These are phyloP conservation scores for Xylariomycetidae sp. DNA, from an alignment of 2,329 filamentous ascomycete species.

Conservation along the genomic window DNA sequence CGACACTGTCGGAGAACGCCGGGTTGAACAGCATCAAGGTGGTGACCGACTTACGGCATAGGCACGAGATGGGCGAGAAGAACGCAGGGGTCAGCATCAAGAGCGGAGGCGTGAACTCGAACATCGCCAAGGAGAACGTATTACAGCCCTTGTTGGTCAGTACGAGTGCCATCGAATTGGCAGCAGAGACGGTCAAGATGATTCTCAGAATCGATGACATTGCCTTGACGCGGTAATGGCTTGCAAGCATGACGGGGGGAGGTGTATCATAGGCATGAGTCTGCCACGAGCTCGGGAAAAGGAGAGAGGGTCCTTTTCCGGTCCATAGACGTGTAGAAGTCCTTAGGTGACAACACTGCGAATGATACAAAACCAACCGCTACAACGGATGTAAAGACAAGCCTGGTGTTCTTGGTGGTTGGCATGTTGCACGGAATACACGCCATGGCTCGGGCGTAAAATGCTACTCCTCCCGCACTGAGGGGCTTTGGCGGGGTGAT, in stretches of 20 bases:
- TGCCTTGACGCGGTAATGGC: conserved; percentile 51
- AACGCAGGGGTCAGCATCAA: conserved; percentile 98
- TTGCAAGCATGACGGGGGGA: conserved; percentile 7
- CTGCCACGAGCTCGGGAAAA: no score
- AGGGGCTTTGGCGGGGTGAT: no score
- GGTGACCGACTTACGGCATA: conserved; percentile 88
- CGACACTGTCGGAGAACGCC: conserved; percentile 93
- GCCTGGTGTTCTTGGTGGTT: no score
- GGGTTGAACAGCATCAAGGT: conserved; percentile 98
- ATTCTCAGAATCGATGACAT: conserved; percentile 64
- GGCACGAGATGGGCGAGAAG: conserved; percentile 90
- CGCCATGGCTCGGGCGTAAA: no score
- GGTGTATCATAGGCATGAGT: conserved; percentile 13
- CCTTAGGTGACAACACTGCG: no score
- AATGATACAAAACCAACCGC: no score
- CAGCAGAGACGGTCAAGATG: conserved; percentile 98
- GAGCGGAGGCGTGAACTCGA: conserved; percentile 91
- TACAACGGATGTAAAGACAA: no score
- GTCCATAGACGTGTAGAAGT: no score
- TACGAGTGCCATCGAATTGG: conserved; percentile 94
- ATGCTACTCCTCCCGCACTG: no score
- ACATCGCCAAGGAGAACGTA: conserved; percentile 95
- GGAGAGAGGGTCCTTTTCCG: no score
- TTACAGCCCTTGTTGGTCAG: conserved; percentile 92
- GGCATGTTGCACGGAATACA: no score